Conservation (phyloP, 2,329 filamentous ascomycete species). For the Ophiognomonia clavigignenti-juglandacearum region DNA sequence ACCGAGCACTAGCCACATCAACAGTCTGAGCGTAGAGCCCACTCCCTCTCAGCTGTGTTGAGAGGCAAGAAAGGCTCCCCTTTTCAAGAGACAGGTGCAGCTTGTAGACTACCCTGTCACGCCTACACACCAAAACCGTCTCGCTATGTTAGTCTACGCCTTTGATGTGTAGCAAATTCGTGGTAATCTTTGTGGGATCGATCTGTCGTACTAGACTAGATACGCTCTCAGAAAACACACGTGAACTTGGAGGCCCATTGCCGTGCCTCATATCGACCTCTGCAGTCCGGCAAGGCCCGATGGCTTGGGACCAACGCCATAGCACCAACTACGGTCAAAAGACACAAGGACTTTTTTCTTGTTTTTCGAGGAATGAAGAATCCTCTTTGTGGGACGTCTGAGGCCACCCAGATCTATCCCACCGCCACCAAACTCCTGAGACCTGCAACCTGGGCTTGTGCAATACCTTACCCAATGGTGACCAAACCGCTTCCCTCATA, state of each 20-base stretch:
- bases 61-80: too few species aligned
- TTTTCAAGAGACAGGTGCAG: neutral
- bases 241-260: neutral
- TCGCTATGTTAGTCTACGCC: constrained; percentile 5
- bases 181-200: constrained; percentile 1
- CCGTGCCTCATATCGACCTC: neutral
- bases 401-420: constrained; percentile 10
- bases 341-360: constrained; percentile 6
- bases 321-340: neutral
- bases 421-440: constrained; percentile 15
- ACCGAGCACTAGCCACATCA: too few species aligned
- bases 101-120: neutral
- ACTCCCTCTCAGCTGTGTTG: too few species aligned
- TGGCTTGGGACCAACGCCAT: neutral
- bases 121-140: neutral
- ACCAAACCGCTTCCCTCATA: neutral
- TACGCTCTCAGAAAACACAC: neutral
- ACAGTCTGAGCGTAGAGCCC: too few species aligned
- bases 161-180: constrained; percentile 7
- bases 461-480: constrained; percentile 11
- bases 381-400: constrained; percentile 2
- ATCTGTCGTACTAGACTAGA: constrained; percentile 10
- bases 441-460: constrained; percentile 3
- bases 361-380: constrained; percentile 2
- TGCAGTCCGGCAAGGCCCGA: neutral